Evolutionary conservation across 1,284 basidiomycete genomes (phyloP).

Genomic region (Ganoderma boninense): DNA sequence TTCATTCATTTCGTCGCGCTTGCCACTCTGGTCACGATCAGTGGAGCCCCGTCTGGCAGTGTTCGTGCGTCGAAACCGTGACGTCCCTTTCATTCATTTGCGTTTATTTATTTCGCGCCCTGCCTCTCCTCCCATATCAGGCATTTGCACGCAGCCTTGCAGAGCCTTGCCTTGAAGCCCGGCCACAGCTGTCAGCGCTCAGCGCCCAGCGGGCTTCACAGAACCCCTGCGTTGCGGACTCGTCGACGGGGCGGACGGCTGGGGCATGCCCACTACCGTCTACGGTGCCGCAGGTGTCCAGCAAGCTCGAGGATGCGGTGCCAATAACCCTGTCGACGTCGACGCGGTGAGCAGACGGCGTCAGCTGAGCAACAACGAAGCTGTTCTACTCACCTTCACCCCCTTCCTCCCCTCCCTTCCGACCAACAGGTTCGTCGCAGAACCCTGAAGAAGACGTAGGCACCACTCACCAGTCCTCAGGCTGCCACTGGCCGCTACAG

Average conservation of each 20-base stretch:
- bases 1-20: slow-evolving; percentile 1
- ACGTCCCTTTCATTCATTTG: neutral
- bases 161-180: neutral
- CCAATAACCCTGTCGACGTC: too few relatives aligned
- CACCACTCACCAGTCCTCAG: too few relatives aligned
- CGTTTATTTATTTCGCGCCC: slow-evolving; percentile 1
- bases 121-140: neutral
- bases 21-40: neutral
- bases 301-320: neutral
- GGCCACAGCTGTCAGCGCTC: neutral
- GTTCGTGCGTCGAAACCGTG: neutral
- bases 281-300: neutral
- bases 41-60: neutral
- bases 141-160: neutral
- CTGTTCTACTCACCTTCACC: neutral
- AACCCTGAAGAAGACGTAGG: neutral
- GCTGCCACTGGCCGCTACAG: neutral
- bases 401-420: neutral
- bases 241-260: neutral
- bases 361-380: neutral
- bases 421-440: neutral
- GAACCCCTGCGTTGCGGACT: neutral
- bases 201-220: neutral
- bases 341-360: neutral
- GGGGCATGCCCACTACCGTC: neutral